These are phyloP conservation scores for Tuber melanosporum DNA, from an alignment of 495 filamentous ascomycete genomes.

Conservation along the genomic window DNA sequence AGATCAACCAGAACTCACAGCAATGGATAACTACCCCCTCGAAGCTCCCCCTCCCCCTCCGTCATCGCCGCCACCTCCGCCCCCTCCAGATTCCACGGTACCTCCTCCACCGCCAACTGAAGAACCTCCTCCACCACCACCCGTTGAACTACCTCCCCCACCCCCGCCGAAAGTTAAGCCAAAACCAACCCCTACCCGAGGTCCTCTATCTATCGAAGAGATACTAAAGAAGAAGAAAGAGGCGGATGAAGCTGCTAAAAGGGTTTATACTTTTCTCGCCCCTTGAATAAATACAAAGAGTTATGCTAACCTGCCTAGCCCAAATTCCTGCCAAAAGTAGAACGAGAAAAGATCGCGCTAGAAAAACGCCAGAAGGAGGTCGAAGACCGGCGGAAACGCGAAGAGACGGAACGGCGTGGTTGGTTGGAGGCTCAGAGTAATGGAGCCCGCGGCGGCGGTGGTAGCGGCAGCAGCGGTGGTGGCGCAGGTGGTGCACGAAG, in stretches of 20 bases:
- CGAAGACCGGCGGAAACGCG: slow-evolving; percentile 57
- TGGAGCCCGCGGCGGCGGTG: slow-evolving; percentile 11
- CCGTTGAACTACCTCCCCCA: slow-evolving; percentile 42
- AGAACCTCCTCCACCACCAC: slow-evolving; percentile 54
- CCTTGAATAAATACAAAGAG: not conserved
- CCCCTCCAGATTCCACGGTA: slow-evolving; percentile 40
- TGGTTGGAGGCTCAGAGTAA: slow-evolving; percentile 22
- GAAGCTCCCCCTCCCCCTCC: slow-evolving; percentile 31
- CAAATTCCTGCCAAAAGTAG: slow-evolving; percentile 83
- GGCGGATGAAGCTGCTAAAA: slow-evolving; percentile 67
- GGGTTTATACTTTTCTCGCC: slow-evolving; percentile 48
- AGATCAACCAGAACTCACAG: not conserved
- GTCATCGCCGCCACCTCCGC: slow-evolving; percentile 43
- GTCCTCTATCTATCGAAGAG: slow-evolving; percentile 69
- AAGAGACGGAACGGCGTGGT: slow-evolving; percentile 49
- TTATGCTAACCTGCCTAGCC: slow-evolving; percentile 50
- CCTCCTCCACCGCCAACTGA: slow-evolving; percentile 57
- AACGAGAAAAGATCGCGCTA: slow-evolving; percentile 76
- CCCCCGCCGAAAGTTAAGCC: slow-evolving; percentile 40
- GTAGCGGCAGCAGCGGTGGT: slow-evolving; percentile 8
- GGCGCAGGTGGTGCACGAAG: not conserved
- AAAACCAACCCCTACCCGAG: slow-evolving; percentile 41
- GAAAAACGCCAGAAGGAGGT: slow-evolving; percentile 83
- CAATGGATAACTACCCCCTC: slow-evolving; percentile 15
- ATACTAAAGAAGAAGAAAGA: slow-evolving; percentile 71